Evolutionary conservation across 176 grass and related monocot species (phyloP).

Genomic region (Areca catechu): DNA sequence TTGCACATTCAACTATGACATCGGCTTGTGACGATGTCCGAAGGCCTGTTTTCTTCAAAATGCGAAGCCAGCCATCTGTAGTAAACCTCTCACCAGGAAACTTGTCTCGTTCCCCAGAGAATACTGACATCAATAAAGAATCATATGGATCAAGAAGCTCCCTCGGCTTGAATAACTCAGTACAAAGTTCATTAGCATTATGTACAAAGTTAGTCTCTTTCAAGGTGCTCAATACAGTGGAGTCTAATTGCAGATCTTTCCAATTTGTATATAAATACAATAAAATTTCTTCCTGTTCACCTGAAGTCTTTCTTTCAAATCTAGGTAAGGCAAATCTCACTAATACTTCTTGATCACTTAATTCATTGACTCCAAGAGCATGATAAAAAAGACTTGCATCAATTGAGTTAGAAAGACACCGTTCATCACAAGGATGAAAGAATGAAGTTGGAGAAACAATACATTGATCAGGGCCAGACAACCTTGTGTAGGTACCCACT

Average conservation of each 20-base stretch:
- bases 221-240: slow-evolving; percentile 50
- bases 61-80: slow-evolving; percentile 75
- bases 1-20: slow-evolving; percentile 77
- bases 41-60: slow-evolving; percentile 78
- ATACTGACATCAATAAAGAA: slow-evolving; percentile 69
- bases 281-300: slow-evolving; percentile 86
- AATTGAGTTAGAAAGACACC: slow-evolving; percentile 52
- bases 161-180: slow-evolving; percentile 62
- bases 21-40: slow-evolving; percentile 66
- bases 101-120: slow-evolving; percentile 57
- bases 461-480: slow-evolving; percentile 57
- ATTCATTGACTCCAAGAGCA: slow-evolving; percentile 63
- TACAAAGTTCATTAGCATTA: slow-evolving; percentile 67
- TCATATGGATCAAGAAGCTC: slow-evolving; percentile 84
- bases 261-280: slow-evolving; percentile 75
- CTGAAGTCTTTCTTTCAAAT: slow-evolving; percentile 63
- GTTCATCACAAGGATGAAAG: slow-evolving; percentile 67
- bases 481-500: slow-evolving; percentile 64
- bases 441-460: slow-evolving; percentile 71
- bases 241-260: slow-evolving; percentile 72
- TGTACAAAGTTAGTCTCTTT: slow-evolving; percentile 66
- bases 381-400: slow-evolving; percentile 52
- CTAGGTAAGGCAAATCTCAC: slow-evolving; percentile 83
- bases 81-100: slow-evolving; percentile 78
- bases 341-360: slow-evolving; percentile 77